These are phyloP conservation scores for Cucurbita pepo DNA, from an alignment of 306 rosid genomes.

Conservation along the genomic window DNA sequence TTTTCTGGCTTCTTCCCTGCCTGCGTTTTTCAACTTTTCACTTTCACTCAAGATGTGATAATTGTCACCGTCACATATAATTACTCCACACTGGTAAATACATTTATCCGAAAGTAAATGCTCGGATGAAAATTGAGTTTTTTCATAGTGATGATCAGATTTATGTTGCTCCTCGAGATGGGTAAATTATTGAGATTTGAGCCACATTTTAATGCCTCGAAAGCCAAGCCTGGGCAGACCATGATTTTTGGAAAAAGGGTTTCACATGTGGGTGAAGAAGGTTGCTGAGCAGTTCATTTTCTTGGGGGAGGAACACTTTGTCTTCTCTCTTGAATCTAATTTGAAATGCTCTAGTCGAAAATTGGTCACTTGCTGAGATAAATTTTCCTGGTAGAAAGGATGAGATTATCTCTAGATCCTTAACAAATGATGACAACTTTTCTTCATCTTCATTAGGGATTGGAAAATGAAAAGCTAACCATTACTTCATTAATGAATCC, in stretches of 20 bases:
- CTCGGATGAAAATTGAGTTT: not conserved
- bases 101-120: not conserved
- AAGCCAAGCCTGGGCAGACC: slow-evolving; percentile 14
- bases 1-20: slow-evolving; percentile 11
- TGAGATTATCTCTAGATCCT: not conserved
- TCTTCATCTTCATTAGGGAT: not conserved
- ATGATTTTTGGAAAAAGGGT: not conserved
- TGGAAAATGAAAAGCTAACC: not conserved
- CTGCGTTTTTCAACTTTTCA: slow-evolving; percentile 6
- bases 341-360: not conserved
- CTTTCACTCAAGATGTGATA: slow-evolving; percentile 11
- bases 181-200: slow-evolving; percentile 27
- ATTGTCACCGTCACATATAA: not conserved
- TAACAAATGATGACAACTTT: not conserved
- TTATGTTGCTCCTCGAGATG: slow-evolving; percentile 11
- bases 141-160: not conserved
- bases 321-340: not conserved
- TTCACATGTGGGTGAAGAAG: not conserved
- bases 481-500: not conserved
- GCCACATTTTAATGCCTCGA: slow-evolving; percentile 19
- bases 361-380: not conserved
- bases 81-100: not conserved
- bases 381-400: not conserved
- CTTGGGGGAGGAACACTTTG: not conserved
- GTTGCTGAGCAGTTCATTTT: not conserved